Evolutionary conservation across 2,329 filamentous ascomycete genomes (phyloP).

Genomic region (Lachnellula hyalina): DNA sequence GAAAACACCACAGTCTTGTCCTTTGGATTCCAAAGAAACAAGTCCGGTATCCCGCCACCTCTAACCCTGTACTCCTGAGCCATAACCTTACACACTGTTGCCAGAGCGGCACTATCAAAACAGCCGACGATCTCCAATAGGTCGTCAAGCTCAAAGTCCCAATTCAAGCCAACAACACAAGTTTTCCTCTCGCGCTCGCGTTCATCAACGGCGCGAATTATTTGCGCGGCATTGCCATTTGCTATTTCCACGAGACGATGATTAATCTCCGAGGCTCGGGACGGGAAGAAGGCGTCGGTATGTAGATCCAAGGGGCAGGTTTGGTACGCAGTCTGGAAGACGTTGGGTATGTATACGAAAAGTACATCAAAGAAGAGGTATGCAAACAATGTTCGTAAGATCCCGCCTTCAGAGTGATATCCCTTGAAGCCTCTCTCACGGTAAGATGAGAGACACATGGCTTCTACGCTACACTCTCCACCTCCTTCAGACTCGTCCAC

Average conservation of each 20-base stretch:
- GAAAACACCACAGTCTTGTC: slow-evolving; percentile 26
- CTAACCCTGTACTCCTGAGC: slow-evolving; percentile 89
- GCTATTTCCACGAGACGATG: slow-evolving; percentile 78
- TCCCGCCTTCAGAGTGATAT: slow-evolving; percentile 87
- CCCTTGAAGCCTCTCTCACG: slow-evolving; percentile 81
- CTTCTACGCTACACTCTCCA: slow-evolving; percentile 81
- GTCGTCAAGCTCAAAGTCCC: slow-evolving; percentile 78
- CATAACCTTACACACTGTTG: slow-evolving; percentile 85
- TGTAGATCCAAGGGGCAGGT: slow-evolving; percentile 89
- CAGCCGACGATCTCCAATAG: slow-evolving; percentile 72
- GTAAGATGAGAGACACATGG: slow-evolving; percentile 88
- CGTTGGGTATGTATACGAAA: slow-evolving; percentile 89
- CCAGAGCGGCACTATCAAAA: slow-evolving; percentile 76
- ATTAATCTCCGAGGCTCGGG: slow-evolving; percentile 85
- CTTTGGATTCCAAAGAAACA: slow-evolving; percentile 69
- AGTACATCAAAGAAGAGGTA: slow-evolving; percentile 92
- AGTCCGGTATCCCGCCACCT: slow-evolving; percentile 83
- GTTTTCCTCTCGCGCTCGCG: slow-evolving; percentile 66
- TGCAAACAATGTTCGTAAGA: slow-evolving; percentile 83
- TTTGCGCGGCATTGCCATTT: slow-evolving; percentile 66
- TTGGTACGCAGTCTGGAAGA: slow-evolving; percentile 94
- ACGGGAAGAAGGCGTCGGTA: slow-evolving; percentile 86
- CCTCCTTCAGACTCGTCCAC: slow-evolving; percentile 66
- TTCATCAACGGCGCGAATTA: slow-evolving; percentile 65
- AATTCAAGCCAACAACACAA: slow-evolving; percentile 86